Base-by-base conservation (phyloP, 768 basidiomycete genomes). In the Auriscalpium vulgare region DNA sequence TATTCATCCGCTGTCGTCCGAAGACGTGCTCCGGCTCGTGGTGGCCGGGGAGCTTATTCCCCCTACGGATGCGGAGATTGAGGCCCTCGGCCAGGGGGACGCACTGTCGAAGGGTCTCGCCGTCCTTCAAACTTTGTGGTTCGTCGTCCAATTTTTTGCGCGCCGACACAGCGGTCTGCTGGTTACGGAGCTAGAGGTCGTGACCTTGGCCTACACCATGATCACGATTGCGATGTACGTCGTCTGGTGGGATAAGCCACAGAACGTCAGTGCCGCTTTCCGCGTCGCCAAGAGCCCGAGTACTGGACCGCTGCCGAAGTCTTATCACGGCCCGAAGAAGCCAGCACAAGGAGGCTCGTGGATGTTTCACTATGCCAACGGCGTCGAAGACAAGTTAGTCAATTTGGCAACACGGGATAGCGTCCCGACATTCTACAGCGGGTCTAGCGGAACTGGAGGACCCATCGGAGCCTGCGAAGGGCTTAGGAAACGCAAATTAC, bases 161-260 rank as follows among this genome's bases (percentile, higher is more conserved):
- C 67, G 71, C 2, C 19, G n/a, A 10, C 36, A 45, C 9, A 34
- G 64, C 43, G 57, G 59, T 47, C 63, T 71, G 9, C 47, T 54
- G 1, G 55, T 73, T 14, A 67, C 69, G 0, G 64, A 68, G 50
- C 56, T 73, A 2, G 72, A 73, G 57, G 38, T 72, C 10, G 62
- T 61, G 16, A 71, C 71, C 6, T 47, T 71, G 0, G 70, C 63
- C 4, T 68, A 63, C 19, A 57, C 21, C 7, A 43, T 17, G 13
- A 43, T 43, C 40, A 43, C 40, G 40, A 17, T 43, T 17, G 40
- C 40, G 40, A 43, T 43, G 40, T 43, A 43, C 40, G 40, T 17
- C 13, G 11, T 43, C 40, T 43, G 40, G 40, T 43, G 40, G 40
- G 40, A 43, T 17, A 43, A 43, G 40, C 40, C 40, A 17, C 40